Percentiles rank a stretch among this genome's conserved stretches.
Evolutionary conservation across 139 green algal genomes (phyloP).

Genomic region (Chlamydomonas sphaeroides): DNA sequence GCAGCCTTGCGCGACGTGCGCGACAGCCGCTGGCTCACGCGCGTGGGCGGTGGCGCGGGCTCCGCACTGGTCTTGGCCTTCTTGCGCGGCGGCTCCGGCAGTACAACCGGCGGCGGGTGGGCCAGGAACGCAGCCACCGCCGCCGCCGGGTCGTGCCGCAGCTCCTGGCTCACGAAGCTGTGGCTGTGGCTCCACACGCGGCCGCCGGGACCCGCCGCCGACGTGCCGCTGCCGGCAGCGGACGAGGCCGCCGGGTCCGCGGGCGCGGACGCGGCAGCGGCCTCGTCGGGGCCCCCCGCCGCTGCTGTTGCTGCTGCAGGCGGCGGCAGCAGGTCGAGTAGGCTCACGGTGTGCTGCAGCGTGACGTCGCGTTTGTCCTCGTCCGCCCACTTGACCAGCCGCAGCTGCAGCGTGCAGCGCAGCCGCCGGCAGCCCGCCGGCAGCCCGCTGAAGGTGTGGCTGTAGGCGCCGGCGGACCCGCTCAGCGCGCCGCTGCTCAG

Average conservation of each 20-base stretch:
- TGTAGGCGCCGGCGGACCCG: not conserved
- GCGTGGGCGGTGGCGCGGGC: not conserved
- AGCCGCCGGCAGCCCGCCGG: constrained; percentile 6
- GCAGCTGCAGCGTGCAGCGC: constrained; percentile 20
- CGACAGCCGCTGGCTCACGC: not conserved
- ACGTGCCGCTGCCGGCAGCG: not conserved
- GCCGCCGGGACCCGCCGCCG: not conserved
- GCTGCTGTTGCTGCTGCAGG: not conserved
- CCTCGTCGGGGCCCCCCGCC: not conserved
- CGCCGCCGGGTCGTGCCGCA: not conserved
- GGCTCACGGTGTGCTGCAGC: not conserved
- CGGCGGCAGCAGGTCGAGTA: not conserved
- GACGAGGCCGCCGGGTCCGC: no score
- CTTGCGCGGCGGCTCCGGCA: constrained; percentile 1
- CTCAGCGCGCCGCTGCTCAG: not conserved
- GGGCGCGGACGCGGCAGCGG: no score
- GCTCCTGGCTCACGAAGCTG: constrained; percentile 26
- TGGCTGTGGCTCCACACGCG: not conserved
- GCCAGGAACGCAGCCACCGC: constrained; percentile 1
- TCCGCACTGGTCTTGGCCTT: not conserved
- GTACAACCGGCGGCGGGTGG: constrained; percentile 1
- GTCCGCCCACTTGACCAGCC: constrained; percentile 41
- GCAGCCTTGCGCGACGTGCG: not conserved
- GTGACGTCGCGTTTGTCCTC: constrained; percentile 24
- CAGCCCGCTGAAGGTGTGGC: not conserved